Evolutionary conservation across 1,139 yeast species (phyloP), one percentile per base, ranked within the genome.

Genomic region (Pichia sp.): DNA sequence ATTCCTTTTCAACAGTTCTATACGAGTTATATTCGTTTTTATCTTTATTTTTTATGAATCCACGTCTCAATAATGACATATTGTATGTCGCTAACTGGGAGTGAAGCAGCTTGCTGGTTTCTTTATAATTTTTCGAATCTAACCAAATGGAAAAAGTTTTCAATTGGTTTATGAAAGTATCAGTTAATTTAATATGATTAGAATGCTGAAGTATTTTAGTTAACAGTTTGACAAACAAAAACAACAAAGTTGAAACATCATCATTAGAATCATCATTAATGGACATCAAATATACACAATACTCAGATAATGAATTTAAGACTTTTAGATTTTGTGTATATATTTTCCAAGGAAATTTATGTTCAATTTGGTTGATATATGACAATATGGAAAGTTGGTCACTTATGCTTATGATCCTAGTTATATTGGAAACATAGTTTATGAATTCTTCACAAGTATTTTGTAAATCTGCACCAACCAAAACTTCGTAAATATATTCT

Each of bases 401-500:
- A 4, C 44, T 40, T 7, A 44, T 36, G 13, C 45, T 27, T 13
- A 61, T 27, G 25, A 41, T 35, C 1, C 29, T 11, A 41, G 59
- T 40, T 34, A 55, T 54, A 7, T 23, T 30, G 2, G 53, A 44
- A 36, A 61, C 60, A 22, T 59, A 51, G 18, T 42, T 41, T 2
- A 45, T 32, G 50, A 48, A 29, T 56, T 59, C 51, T 4, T 57
- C 58, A 39, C 54, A 56, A 11, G 50, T 53, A 40, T 59, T 57
- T 22, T 57, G 51, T 13, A 57, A 44, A 38, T 60, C 65, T 29
- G 55, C 48, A 11, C 52, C 56, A 4, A 62, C 53, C 22, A 61
- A 47, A 13, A 59, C 48, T 43, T 61, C 64, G 40, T 51, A 56
- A 6, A 61, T 57, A 40, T 61, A 63, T 16, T 50, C 51, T 43